Evolutionary conservation across 2,329 filamentous ascomycete genomes (phyloP).

Genomic region (Apiospora saccharicola): DNA sequence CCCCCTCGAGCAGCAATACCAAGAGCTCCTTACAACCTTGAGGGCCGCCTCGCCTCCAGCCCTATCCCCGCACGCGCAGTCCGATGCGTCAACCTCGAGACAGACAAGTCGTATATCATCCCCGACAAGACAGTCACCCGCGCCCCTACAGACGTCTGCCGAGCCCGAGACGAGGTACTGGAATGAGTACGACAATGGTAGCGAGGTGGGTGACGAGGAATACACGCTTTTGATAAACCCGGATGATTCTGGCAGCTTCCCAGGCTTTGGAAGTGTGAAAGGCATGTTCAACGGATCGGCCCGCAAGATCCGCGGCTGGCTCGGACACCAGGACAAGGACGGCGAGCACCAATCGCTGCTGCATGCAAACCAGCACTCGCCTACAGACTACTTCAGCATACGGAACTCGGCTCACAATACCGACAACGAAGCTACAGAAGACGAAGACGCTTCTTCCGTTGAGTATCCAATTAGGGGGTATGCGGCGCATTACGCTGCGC

Average conservation of each 20-base stretch:
- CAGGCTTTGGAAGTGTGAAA: constrained; percentile 68
- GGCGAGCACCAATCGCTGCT: constrained; percentile 41
- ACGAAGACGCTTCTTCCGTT: constrained; percentile 61
- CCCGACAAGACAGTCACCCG: constrained; percentile 1
- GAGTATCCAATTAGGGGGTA: constrained; percentile 60
- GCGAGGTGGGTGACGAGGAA: constrained; percentile 67
- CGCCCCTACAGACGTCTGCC: constrained; percentile 27
- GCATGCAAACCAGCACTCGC: constrained; percentile 25
- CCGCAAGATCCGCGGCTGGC: constrained; percentile 51
- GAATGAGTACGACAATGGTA: constrained; percentile 88
- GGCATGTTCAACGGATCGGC: constrained; percentile 58
- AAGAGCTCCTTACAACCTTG: constrained; percentile 57
- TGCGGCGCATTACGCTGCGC: constrained; percentile 58
- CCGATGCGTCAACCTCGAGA: constrained; percentile 27
- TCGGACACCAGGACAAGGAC: constrained; percentile 4
- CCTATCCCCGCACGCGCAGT: constrained; percentile 39
- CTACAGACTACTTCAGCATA: constrained; percentile 41
- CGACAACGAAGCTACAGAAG: constrained; percentile 45
- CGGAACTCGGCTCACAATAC: constrained; percentile 29
- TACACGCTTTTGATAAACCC: constrained; percentile 82
- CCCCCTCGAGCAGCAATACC: constrained; percentile 57
- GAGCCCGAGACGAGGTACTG: constrained; percentile 55
- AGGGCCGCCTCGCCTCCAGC: constrained; percentile 52
- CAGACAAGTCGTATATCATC: background rate
- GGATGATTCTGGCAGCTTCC: constrained; percentile 65